phyloP scores from a whole-genome alignment of 2,329 filamentous ascomycete genomes.

The Alternaria novae-zelandiae region DNA sequence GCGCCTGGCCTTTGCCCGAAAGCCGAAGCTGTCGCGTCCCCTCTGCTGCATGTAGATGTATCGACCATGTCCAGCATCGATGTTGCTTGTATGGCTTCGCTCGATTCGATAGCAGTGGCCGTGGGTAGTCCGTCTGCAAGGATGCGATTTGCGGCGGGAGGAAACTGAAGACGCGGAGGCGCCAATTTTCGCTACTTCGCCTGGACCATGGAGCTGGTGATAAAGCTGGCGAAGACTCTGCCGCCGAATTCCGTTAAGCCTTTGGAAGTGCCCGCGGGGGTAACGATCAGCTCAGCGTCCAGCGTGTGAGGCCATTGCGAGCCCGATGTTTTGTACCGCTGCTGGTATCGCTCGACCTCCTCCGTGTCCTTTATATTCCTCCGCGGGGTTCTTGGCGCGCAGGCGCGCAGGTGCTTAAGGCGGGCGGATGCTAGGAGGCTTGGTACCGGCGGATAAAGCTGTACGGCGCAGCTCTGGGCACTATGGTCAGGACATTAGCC shows the following conservation, averaged over 20 bases:
- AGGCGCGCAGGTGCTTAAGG: neutral
- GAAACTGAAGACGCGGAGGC: too few species aligned
- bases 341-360: neutral
- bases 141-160: too few species aligned
- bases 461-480: neutral
- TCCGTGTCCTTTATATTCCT: neutral
- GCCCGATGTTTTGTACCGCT: neutral
- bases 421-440: neutral
- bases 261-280: too few species aligned
- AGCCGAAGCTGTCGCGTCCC: too few species aligned
- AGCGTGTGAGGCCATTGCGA: neutral
- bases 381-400: neutral
- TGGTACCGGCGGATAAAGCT: neutral
- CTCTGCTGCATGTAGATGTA: accelerated
- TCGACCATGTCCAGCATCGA: neutral
- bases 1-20: neutral
- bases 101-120: neutral
- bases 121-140: accelerated
- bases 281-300: neutral
- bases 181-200: neutral
- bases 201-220: neutral
- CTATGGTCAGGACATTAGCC: neutral
- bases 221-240: neutral
- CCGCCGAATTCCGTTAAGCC: too few species aligned
- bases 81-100: accelerated